These are phyloP conservation scores for Aquilaria agallochum DNA, from an alignment of 441 rosid genomes.

Conservation along the genomic window DNA sequence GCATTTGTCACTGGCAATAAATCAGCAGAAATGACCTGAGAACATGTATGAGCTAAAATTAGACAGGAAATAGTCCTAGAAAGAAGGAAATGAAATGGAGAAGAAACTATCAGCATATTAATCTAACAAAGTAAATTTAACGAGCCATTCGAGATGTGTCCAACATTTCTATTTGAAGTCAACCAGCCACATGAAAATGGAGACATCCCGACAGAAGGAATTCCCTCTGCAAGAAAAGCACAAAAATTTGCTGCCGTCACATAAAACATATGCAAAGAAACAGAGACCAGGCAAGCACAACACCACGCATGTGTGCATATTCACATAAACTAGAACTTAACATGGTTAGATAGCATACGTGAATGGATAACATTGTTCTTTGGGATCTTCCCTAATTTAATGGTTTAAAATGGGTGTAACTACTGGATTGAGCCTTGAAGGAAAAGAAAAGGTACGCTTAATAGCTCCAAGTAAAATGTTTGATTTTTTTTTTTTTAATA, in stretches of 20 bases:
- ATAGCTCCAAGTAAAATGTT: too few species aligned
- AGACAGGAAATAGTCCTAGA: conserved; percentile 3
- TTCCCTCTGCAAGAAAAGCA: conserved; percentile 69
- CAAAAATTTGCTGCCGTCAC: conserved; percentile 10
- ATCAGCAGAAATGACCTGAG: conserved; percentile 70
- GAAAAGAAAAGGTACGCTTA: too few species aligned
- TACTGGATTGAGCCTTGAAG: too few species aligned
- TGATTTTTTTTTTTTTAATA: too few species aligned
- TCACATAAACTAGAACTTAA: too few species aligned
- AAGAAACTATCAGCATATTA: neutral
- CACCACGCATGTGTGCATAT: too few species aligned
- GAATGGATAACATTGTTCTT: too few species aligned
- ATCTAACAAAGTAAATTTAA: conserved; percentile 7
- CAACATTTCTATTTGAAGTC: conserved; percentile 69
- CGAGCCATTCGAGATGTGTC: conserved; percentile 24
- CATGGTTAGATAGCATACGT: too few species aligned
- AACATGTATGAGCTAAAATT: conserved; percentile 15
- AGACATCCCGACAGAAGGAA: conserved; percentile 85
- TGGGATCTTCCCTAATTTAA: too few species aligned
- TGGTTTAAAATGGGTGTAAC: too few species aligned
- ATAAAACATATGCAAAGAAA: conserved; percentile 5
- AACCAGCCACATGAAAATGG: conserved; percentile 95
- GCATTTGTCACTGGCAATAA: conserved; percentile 57
- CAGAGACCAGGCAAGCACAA: conserved; percentile 1
- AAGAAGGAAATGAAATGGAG: conserved; percentile 2